phyloP scores from a whole-genome alignment of 164 flowering plant genomes.

The Chimonanthus salicifolius region DNA sequence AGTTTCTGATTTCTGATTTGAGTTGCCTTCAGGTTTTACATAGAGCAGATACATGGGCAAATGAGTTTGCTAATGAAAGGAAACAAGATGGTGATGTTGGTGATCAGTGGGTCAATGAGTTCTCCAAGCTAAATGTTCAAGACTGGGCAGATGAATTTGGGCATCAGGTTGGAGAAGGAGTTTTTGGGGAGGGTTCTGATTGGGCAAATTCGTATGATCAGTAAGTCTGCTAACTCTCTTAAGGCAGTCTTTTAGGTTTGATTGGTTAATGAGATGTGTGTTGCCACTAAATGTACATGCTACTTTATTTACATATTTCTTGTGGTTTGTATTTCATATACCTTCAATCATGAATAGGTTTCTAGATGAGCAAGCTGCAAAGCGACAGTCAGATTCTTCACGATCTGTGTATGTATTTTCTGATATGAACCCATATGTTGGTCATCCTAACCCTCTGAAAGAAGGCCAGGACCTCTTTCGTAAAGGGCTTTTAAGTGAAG shows the following conservation, averaged over 20 bases:
- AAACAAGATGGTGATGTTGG: constrained; percentile 39
- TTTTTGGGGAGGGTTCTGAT: constrained; percentile 39
- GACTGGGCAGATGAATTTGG: constrained; percentile 93
- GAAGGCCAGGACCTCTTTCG: constrained; percentile 97
- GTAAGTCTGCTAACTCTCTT: constrained; percentile 37
- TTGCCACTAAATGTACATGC: not conserved
- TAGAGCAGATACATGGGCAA: constrained; percentile 62
- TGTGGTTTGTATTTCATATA: not conserved
- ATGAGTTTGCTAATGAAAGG: constrained; percentile 54
- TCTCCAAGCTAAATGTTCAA: constrained; percentile 74
- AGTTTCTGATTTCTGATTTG: constrained; percentile 14
- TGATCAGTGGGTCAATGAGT: constrained; percentile 86
- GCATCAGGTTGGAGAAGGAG: constrained; percentile 58
- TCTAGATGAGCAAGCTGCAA: constrained; percentile 64
- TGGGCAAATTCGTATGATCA: constrained; percentile 87
- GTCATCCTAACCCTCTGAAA: constrained; percentile 87
- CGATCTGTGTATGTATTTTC: constrained; percentile 79
- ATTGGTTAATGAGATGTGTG: not conserved
- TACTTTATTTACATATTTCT: too few species aligned
- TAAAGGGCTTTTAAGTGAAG: constrained; percentile 96
- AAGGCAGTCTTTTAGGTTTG: not conserved
- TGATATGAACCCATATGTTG: constrained; percentile 95
- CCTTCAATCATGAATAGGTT: constrained; percentile 29
- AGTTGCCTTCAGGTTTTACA: constrained; percentile 40
- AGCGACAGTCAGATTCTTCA: constrained; percentile 52